Percentiles rank a stretch among this genome's conserved stretches.
These are phyloP conservation scores for Trametes coccinea DNA, from an alignment of 768 basidiomycete species.

Conservation along the genomic window DNA sequence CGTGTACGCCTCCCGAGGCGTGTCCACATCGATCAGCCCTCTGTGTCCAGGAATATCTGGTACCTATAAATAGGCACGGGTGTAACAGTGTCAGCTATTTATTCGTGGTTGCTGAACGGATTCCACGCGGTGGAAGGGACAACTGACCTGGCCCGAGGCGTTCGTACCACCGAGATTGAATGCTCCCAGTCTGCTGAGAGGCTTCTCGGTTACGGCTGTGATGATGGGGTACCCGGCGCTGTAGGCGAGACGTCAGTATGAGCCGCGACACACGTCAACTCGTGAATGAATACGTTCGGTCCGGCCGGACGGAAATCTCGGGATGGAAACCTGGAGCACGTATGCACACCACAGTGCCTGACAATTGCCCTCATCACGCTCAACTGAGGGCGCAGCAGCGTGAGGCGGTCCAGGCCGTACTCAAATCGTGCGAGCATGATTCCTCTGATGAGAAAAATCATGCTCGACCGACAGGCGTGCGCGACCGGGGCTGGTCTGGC, in stretches of 20 bases:
- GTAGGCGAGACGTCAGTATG: neutral
- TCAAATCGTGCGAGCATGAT: neutral
- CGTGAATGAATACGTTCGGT: neutral
- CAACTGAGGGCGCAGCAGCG: neutral
- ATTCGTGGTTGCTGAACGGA: neutral
- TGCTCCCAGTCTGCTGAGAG: constrained; percentile 34
- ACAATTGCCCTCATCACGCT: neutral
- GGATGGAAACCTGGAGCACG: neutral
- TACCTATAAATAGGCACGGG: constrained; percentile 22
- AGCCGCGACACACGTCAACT: neutral
- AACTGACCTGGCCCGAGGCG: constrained; percentile 43
- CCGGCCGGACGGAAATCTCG: neutral
- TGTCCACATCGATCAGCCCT: constrained; percentile 75
- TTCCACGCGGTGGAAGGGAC: neutral
- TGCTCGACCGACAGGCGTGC: neutral
- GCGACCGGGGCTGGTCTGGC: neutral
- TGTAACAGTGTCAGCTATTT: neutral
- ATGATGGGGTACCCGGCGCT: constrained; percentile 41
- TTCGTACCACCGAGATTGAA: constrained; percentile 53
- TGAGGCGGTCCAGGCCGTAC: neutral
- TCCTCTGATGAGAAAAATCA: neutral
- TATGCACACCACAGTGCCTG: neutral
- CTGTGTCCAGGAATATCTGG: constrained; percentile 42
- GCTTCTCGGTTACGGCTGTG: constrained; percentile 28
- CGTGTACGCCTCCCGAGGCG: constrained; percentile 60